Base-by-base conservation (phyloP, 805 yeast species). In the Jamesozyma spencerorum region DNA sequence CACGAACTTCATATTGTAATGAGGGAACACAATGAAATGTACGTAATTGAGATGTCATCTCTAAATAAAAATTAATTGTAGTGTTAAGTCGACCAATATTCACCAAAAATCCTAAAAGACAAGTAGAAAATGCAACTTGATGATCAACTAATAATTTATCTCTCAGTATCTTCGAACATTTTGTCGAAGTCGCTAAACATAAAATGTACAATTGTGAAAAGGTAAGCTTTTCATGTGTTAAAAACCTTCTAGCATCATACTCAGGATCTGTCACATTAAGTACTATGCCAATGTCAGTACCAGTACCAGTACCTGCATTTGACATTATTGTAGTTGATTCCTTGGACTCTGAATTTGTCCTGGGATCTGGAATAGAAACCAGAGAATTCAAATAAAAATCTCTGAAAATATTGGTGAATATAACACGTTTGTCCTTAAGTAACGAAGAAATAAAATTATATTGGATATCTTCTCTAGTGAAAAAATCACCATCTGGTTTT, bases 41-140 rank as follows among this genome's bases (percentile, higher is more conserved):
- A 54, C 98, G 71, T 47, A 90, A 70, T 49, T 87, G 90, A 0
- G 95, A 85, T 51, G 86, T 81, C 97, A 90, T 90, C 55, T 87
- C 97, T 18, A 94, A 85, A 42, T 86, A 95, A 57, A 90, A 83
- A 63, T 90, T 90, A 39, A 90, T 80, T 2, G 97, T 90, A 2
- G 98, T 90, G 65, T 90, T 90, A 78, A 90, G 77, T 46, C 97
- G 70, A 8, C 97, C 97, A 40, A 88, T 77, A 56, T 90, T 90
- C 14, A 90, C 97, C 45, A 90, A 68, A 30, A 90, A 63, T 48
- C 95, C 86, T 28, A 86, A 80, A 70, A 85, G 77, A 40, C 85
- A 81, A 17, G 85, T 84, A 14, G 85, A 76, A 31, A 77, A 66
- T 1, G 85, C 83, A 62, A 74, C 70, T 32, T 74, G 74, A 45